These are phyloP conservation scores for Acorus gramineus DNA, from an alignment of 106 monocot genomes.

Conservation along the genomic window DNA sequence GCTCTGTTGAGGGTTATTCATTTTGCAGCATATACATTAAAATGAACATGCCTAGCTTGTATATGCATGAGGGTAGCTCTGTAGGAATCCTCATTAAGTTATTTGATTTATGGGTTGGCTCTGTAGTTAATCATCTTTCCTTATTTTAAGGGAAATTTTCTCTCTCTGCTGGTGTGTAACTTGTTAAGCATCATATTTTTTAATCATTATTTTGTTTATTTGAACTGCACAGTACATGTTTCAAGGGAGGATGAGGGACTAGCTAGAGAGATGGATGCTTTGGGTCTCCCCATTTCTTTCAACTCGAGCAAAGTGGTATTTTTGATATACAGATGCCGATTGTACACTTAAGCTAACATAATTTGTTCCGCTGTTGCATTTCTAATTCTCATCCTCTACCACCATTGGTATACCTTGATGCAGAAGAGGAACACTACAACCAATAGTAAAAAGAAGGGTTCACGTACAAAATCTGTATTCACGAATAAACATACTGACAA, in stretches of 20 bases:
- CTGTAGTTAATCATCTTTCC: no score
- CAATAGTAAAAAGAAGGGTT: slow-evolving; percentile 23
- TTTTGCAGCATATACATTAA: no score
- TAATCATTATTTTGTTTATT: slow-evolving; percentile 1
- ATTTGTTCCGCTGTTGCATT: no score
- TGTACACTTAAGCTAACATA: no score
- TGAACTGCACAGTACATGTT: slow-evolving; percentile 12
- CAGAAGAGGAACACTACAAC: slow-evolving; percentile 22
- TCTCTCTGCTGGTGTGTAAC: neutral
- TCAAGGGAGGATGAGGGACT: slow-evolving; percentile 45
- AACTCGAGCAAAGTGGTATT: slow-evolving; percentile 40
- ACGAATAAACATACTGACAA: slow-evolving; percentile 10
- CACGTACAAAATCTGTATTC: slow-evolving; percentile 11
- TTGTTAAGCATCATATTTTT: neutral
- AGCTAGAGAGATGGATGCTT: slow-evolving; percentile 48
- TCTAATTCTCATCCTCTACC: no score
- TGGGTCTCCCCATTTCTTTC: slow-evolving; percentile 79
- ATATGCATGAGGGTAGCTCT: no score
- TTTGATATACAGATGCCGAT: no score
- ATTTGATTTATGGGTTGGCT: no score
- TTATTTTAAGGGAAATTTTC: neutral
- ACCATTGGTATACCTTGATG: neutral
- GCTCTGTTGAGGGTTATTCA: no score
- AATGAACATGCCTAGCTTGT: no score
- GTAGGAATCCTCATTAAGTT: no score